These are phyloP conservation scores for Penicillium sp. DNA, from an alignment of 2,329 filamentous ascomycete species.

Conservation along the genomic window DNA sequence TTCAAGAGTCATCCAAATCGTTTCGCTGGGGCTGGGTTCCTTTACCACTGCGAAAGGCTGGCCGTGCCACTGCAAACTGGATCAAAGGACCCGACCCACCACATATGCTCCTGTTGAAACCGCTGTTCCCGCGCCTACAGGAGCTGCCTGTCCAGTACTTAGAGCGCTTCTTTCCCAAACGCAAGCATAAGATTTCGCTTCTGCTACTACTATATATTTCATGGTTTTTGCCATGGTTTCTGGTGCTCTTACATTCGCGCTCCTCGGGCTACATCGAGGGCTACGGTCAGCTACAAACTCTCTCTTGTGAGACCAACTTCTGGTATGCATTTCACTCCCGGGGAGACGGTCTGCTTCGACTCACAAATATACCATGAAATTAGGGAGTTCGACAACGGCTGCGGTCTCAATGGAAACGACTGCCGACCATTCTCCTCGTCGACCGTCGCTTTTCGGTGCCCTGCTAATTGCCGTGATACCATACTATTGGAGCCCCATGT, in stretches of 20 bases:
- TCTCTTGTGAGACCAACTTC: constrained; percentile 48
- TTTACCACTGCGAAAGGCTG: constrained; percentile 45
- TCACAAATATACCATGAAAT: constrained; percentile 7
- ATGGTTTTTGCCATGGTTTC: constrained; percentile 50
- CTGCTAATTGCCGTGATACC: constrained; percentile 51
- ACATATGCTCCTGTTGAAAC: constrained; percentile 45
- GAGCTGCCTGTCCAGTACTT: constrained; percentile 46
- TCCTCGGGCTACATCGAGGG: constrained; percentile 50
- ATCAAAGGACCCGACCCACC: constrained; percentile 50
- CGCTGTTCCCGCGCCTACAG: constrained; percentile 48
- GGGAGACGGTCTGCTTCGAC: background rate
- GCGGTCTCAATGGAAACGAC: constrained; percentile 55
- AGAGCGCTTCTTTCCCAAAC: constrained; percentile 46
- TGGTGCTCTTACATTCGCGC: constrained; percentile 46
- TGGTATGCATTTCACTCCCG: constrained; percentile 35
- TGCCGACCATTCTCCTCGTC: constrained; percentile 55
- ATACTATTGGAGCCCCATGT: constrained; percentile 51
- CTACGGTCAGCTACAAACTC: constrained; percentile 46
- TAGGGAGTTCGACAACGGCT: constrained; percentile 46
- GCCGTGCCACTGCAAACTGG: constrained; percentile 45
- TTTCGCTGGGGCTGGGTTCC: constrained; percentile 51
- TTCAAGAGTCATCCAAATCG: constrained; percentile 47
- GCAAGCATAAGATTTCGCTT: constrained; percentile 45
- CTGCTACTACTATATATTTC: constrained; percentile 44
- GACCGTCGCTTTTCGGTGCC: constrained; percentile 55